A percentile compares a stretch with the other conserved stretches of the same genome.
These are phyloP conservation scores for Microthlaspi erraticum DNA, from an alignment of 345 rosid genomes.

Conservation along the genomic window DNA sequence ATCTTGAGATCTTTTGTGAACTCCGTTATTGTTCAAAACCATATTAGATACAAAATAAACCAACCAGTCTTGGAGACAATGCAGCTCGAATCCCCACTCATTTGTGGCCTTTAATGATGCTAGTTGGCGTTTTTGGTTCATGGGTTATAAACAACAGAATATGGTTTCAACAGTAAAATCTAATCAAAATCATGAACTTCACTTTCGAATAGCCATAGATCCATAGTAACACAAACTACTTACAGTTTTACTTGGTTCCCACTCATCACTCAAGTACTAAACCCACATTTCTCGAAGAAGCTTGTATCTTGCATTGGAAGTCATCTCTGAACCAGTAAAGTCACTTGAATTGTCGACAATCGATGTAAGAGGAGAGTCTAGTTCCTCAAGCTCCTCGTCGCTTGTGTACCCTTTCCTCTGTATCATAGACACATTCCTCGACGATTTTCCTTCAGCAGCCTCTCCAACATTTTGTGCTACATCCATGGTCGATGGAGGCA, in stretches of 20 bases:
- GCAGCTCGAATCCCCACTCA: too few species aligned
- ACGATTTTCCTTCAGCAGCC: constrained; percentile 51
- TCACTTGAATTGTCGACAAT: constrained; percentile 58
- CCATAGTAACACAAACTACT: constrained; percentile 18
- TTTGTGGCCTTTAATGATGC: too few species aligned
- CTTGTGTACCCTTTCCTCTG: constrained; percentile 96
- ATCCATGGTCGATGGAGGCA: constrained; percentile 60
- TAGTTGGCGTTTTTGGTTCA: too few species aligned
- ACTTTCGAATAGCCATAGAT: background rate
- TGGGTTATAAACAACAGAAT: too few species aligned
- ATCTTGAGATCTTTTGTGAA: too few species aligned
- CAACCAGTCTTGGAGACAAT: too few species aligned
- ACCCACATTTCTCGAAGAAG: constrained; percentile 94
- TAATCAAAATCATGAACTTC: background rate
- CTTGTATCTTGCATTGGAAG: constrained; percentile 64
- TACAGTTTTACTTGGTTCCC: constrained; percentile 5
- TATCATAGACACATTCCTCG: constrained; percentile 59
- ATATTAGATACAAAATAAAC: too few species aligned
- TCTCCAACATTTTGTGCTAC: constrained; percentile 74
- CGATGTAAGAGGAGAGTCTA: constrained; percentile 73
- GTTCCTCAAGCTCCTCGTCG: constrained; percentile 86
- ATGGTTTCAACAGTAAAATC: too few species aligned
- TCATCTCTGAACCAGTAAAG: constrained; percentile 10
- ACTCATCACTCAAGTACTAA: constrained; percentile 19
- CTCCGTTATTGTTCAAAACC: too few species aligned